These are phyloP conservation scores for Zizania latifolia DNA, from an alignment of 176 grass and related monocot genomes.

Conservation along the genomic window DNA sequence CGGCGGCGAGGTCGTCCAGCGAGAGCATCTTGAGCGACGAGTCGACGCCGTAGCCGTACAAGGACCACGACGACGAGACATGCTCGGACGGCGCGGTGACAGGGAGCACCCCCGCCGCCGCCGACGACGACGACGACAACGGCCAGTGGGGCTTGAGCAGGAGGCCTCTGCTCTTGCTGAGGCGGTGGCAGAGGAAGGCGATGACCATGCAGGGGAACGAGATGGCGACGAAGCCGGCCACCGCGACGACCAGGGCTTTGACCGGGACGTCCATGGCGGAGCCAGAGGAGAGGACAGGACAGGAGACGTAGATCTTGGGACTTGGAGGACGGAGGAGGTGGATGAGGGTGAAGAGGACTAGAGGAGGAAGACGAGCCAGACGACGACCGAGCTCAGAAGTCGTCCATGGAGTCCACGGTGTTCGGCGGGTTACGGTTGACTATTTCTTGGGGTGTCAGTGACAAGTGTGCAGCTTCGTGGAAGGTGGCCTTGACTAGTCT, in stretches of 20 bases:
- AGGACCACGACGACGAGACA: conserved; percentile 32
- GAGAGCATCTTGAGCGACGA: conserved; percentile 50
- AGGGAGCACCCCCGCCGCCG: not conserved
- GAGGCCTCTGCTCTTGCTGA: not conserved
- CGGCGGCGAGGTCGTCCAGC: conserved; percentile 50
- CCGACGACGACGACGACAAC: not conserved
- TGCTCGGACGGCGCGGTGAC: not conserved
- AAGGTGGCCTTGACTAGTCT: conserved; percentile 20
- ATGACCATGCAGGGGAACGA: conserved; percentile 34
- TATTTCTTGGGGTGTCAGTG: not conserved
- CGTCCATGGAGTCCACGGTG: conserved; percentile 15
- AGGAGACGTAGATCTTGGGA: not conserved
- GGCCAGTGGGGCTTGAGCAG: not conserved
- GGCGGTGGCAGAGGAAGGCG: conserved; percentile 34
- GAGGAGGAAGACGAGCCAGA: not conserved
- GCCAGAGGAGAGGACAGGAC: not conserved
- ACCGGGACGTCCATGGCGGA: conserved; percentile 37
- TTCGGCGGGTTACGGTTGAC: conserved; percentile 9
- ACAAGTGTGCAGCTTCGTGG: not conserved
- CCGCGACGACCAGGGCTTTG: conserved; percentile 32
- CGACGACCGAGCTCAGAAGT: not conserved
- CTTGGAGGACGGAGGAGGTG: not conserved
- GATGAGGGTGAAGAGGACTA: not conserved
- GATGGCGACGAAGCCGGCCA: conserved; percentile 25
- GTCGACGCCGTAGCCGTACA: conserved; percentile 1